Conservation (phyloP, 257 asterid genomes). For the Primulina huaijiensis region DNA sequence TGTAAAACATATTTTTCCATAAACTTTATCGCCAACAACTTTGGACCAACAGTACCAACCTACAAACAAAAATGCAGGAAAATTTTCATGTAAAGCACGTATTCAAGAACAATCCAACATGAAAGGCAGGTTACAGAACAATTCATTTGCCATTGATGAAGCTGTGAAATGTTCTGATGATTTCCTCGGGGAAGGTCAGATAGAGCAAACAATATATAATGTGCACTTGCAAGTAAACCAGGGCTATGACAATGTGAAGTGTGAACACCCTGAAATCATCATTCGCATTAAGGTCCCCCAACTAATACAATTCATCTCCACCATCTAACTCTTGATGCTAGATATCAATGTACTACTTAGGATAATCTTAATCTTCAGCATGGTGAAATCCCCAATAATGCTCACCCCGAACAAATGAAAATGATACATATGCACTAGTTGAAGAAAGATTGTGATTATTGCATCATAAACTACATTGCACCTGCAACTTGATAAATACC, state of each 20-base stretch:
- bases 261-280: slow-evolving; percentile 12
- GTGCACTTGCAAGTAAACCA: not conserved
- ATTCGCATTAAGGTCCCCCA: slow-evolving; percentile 3
- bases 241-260: not conserved
- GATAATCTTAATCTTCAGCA: not conserved
- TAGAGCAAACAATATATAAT: not conserved
- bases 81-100: slow-evolving; percentile 25
- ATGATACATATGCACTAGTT: not conserved
- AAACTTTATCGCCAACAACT: slow-evolving; percentile 76
- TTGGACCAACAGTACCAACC: slow-evolving; percentile 74
- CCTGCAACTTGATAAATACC: slow-evolving; percentile 45
- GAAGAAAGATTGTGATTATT: slow-evolving; percentile 6
- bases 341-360: slow-evolving; percentile 7
- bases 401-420: slow-evolving; percentile 16
- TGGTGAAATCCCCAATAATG: not conserved
- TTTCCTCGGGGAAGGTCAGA: not conserved
- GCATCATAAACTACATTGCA: slow-evolving; percentile 18
- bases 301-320: not conserved
- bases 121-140: slow-evolving; percentile 19
- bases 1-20: slow-evolving; percentile 62
- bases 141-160: slow-evolving; percentile 14
- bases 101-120: slow-evolving; percentile 19
- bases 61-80: slow-evolving; percentile 34
- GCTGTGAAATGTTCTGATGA: not conserved
- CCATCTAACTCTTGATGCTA: slow-evolving; percentile 15